Conservation (phyloP, 441 rosid species). For the Manihot esculenta region DNA sequence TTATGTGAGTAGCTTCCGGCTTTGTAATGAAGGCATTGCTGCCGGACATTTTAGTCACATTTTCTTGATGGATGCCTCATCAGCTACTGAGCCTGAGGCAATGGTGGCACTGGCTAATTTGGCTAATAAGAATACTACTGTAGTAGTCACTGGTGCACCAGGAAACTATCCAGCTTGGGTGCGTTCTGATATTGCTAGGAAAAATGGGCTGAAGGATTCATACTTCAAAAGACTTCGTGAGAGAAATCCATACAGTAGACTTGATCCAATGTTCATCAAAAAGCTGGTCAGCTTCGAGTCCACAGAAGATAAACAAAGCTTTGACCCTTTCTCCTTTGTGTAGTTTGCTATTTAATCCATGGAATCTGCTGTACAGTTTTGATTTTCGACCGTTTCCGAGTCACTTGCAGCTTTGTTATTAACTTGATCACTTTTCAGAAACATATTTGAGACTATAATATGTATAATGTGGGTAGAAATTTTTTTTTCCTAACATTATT, state of each 20-base stretch:
- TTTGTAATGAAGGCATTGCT: conserved; percentile 31
- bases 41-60: conserved; percentile 45
- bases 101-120: conserved; percentile 38
- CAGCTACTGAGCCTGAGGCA: conserved; percentile 41
- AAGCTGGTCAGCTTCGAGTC: neutral
- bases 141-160: conserved; percentile 36
- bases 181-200: conserved; percentile 34
- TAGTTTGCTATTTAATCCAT: neutral
- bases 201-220: conserved; percentile 33
- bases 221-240: conserved; percentile 44
- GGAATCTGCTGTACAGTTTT: neutral
- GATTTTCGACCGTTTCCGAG: too few relatives aligned
- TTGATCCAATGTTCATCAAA: conserved; percentile 16
- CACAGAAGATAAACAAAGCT: neutral
- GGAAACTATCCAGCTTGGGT: conserved; percentile 22
- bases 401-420: neutral
- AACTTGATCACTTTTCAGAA: too few relatives aligned
- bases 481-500: too few relatives aligned
- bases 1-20: conserved; percentile 35
- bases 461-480: too few relatives aligned
- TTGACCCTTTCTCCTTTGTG: neutral
- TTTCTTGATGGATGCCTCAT: conserved; percentile 41
- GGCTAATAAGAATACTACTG: conserved; percentile 27
- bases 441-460: too few relatives aligned
- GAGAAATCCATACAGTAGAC: neutral